Base-by-base conservation (phyloP, 1,284 basidiomycete genomes). In the Polyporus tsugae region DNA sequence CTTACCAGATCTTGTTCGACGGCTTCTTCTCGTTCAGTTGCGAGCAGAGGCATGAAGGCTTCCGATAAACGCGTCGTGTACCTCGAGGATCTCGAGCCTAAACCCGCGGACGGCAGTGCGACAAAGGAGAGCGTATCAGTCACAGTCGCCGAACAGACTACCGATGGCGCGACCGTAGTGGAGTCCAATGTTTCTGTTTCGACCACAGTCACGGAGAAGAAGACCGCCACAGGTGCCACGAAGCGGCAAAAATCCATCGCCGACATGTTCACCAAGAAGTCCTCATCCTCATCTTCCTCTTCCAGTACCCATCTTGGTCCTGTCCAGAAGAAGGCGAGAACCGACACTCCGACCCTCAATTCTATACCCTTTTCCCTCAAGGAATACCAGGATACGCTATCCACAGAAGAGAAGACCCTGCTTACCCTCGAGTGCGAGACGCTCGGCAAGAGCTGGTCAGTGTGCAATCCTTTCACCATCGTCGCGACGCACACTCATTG, bases 391-490 rank as follows among this genome's bases (percentile, higher is more conserved):
- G 84, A 84, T 4, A 84, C 86, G 1, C 78, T 93, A 62, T 84
- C 85, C 17, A 87, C 89, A 33, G 87, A 91, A 67, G 84, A 91
- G 73, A 86, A 79, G 66, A 76, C 81, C 11, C 80, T 94, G 29
- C 83, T 95, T 49, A 76, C 81, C 52, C 85, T 95, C 33, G 93
- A 95, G 78, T 89, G 87, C 73, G 87, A 90, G 61, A 86, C 86
- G 17, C 87, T 95, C 86, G 89, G 90, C 53, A 89, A 89, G 76
- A 91, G 88, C 73, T 95, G 93, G 93, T 90, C 69, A 73, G 87
- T 77, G 38, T 39, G n/a, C 60, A 46, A 59, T n/a, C 62, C 25
- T 62, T 53, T 49, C 53, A 19, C 60, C 35, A 44, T 61, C 55
- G 11, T 46, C 22, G 60, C 38, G 60, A 11, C 36, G 9, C 11